A percentile compares a stretch with the other conserved stretches of the same genome.
Conservation (phyloP, 2,329 filamentous ascomycete genomes). For the Helotiales sp. region DNA sequence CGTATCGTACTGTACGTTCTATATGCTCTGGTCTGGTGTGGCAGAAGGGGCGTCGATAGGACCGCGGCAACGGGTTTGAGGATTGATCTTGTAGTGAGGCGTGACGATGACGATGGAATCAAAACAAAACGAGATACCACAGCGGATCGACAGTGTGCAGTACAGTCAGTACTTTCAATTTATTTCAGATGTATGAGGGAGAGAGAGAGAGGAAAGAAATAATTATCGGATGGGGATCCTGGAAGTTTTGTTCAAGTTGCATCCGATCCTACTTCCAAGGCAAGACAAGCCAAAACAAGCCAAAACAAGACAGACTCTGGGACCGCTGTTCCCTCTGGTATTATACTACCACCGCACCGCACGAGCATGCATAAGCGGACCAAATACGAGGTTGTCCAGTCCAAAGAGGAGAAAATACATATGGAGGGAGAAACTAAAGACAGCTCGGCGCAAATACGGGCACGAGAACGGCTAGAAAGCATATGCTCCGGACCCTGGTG, state of each 20-base stretch:
- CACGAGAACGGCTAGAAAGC: neutral
- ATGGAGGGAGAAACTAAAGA: neutral
- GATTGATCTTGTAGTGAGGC: neutral
- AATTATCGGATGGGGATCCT: neutral
- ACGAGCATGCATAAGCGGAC: neutral
- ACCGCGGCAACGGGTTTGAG: neutral
- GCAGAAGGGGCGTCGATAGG: neutral
- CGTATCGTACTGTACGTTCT: neutral
- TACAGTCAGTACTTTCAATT: neutral
- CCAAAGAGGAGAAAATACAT: neutral
- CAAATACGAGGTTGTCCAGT: neutral
- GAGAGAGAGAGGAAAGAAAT: neutral
- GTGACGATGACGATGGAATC: no score
- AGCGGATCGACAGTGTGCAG: neutral
- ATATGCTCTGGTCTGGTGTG: neutral
- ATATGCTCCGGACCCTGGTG: neutral
- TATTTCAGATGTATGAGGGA: neutral
- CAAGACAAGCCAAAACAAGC: neutral
- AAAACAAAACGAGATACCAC: no score
- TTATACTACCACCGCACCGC: no score
- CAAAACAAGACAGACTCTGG: neutral
- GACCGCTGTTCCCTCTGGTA: no score
- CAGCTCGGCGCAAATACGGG: neutral
- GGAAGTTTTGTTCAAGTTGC: constrained; percentile 7
- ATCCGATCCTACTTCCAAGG: neutral